A percentile compares a stretch with the other conserved stretches of the same genome.
Conservation (phyloP, 805 yeast species). For the Starmerella potacharoeniae region DNA sequence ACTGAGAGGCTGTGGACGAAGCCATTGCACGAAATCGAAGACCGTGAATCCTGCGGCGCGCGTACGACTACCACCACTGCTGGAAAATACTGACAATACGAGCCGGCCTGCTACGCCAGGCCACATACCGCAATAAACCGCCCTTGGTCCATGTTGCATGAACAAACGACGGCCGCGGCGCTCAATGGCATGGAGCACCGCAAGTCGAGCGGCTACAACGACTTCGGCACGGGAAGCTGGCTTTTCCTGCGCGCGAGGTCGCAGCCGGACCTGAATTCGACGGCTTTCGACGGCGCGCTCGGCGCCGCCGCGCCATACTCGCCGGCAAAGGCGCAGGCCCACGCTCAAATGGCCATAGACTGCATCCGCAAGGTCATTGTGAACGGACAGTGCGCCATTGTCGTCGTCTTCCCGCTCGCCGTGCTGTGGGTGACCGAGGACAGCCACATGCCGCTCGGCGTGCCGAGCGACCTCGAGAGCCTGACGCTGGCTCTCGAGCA, state of each 20-base stretch:
- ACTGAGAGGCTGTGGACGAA: neutral
- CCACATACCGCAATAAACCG: neutral
- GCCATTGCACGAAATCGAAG: neutral
- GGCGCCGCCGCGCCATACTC: neutral
- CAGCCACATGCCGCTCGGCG: conserved; percentile 12
- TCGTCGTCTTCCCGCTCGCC: conserved; percentile 14
- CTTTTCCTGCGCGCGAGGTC: neutral
- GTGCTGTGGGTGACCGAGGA: conserved; percentile 18
- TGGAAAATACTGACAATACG: no score
- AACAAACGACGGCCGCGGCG: neutral
- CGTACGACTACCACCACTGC: no score
- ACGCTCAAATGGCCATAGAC: conserved; percentile 6
- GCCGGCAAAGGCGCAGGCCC: neutral
- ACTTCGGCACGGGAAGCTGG: neutral
- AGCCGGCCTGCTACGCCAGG: no score
- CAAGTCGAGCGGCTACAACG: neutral
- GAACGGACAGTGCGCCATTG: conserved; percentile 16
- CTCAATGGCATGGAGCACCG: neutral
- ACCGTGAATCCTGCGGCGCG: neutral
- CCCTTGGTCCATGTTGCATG: neutral
- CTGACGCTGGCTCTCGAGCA: conserved; percentile 13
- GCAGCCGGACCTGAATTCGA: neutral
- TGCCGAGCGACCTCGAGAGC: conserved; percentile 5
- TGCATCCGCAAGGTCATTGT: conserved; percentile 9
- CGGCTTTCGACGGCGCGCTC: neutral